Evolutionary conservation across 2,329 filamentous ascomycete genomes (phyloP), one percentile per base, ranked within the genome.

Genomic region (Kalmusia sp.): DNA sequence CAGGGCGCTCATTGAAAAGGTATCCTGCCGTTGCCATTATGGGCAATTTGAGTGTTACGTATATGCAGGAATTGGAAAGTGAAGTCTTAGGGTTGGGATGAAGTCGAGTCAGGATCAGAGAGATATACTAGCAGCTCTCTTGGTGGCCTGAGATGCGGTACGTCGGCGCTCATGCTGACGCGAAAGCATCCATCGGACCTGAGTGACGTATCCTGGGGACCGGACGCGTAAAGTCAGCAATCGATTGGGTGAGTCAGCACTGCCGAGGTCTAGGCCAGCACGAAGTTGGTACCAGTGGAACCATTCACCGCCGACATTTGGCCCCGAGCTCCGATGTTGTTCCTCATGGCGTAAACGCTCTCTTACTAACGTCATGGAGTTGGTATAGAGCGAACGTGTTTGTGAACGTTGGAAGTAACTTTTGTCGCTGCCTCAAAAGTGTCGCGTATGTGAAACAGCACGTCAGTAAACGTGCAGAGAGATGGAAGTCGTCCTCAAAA

Each of bases 1-100:
- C 64, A 4, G 67, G 63, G 38, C 58, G 56, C 43, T 72, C 64
- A 43, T 53, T 64, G 37, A 65, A 55, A 1, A 65, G 22, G 21
- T 49, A 47, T 31, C 39, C 50, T 35, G 31, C 40, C 19, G 55
- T 59, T 14, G 64, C 59, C 67, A 69, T 70, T 47, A 11, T 46
- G 31, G 24, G 41, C 17, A 6, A 24, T 17, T 25, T 30, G 33
- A 27, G 19, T 3, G 34, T 28, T n/a, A 17, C 27, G 15, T 8
- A 6, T 5, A 22, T 39, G 24, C 11, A 22, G 30, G 15, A 28
- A 17, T 21, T 6, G 15, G 15, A 39, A 6, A 39, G 19, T 15
- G 19, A 39, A 39, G 31, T 15, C 12, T 5, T 35, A 6, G 38
- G 31, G 31, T 14, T 27, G 24, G 38, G 11, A 39, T 39, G 37